These are phyloP conservation scores for Yamadazyma diddensiae DNA, from an alignment of 1,139 yeast species.

Conservation along the genomic window DNA sequence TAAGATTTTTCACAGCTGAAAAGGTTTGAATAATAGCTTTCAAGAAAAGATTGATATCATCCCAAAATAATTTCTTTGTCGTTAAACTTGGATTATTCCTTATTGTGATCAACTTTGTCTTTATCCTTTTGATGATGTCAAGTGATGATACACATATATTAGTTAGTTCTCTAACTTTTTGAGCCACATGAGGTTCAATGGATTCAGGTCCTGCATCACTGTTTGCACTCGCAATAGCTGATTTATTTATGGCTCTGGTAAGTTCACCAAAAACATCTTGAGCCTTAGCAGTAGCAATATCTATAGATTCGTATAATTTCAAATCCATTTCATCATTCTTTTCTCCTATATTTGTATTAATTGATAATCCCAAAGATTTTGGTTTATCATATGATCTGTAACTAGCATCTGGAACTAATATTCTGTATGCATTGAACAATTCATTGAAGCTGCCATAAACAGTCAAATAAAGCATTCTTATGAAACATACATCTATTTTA, in stretches of 20 bases:
- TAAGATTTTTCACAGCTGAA: slow-evolving; percentile 80
- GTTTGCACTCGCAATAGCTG: slow-evolving; percentile 47
- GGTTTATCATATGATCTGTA: slow-evolving; percentile 9
- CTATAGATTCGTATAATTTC: slow-evolving; percentile 71
- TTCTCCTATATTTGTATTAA: slow-evolving; percentile 19
- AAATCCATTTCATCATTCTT: slow-evolving; percentile 62
- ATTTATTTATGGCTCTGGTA: slow-evolving; percentile 70
- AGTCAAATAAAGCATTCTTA: slow-evolving; percentile 70
- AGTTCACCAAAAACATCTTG: slow-evolving; percentile 77
- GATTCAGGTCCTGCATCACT: slow-evolving; percentile 5
- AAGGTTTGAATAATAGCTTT: slow-evolving; percentile 81
- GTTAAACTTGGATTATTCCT: slow-evolving; percentile 48
- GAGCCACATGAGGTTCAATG: slow-evolving; percentile 40
- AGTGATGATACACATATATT: slow-evolving; percentile 75
- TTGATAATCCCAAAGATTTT: slow-evolving; percentile 16
- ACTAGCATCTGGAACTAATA: slow-evolving; percentile 37
- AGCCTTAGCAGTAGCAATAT: slow-evolving; percentile 71
- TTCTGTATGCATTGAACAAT: slow-evolving; percentile 66
- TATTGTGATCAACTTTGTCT: slow-evolving; percentile 53
- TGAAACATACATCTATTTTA: slow-evolving; percentile 63
- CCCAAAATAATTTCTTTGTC: slow-evolving; percentile 74
- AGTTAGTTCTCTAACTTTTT: slow-evolving; percentile 74
- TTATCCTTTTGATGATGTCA: slow-evolving; percentile 72
- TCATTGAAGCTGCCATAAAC: slow-evolving; percentile 75
- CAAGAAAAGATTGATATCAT: slow-evolving; percentile 77